These are phyloP conservation scores for Strigomonas culicis DNA, from an alignment of 208 protist genomes.

Conservation along the genomic window DNA sequence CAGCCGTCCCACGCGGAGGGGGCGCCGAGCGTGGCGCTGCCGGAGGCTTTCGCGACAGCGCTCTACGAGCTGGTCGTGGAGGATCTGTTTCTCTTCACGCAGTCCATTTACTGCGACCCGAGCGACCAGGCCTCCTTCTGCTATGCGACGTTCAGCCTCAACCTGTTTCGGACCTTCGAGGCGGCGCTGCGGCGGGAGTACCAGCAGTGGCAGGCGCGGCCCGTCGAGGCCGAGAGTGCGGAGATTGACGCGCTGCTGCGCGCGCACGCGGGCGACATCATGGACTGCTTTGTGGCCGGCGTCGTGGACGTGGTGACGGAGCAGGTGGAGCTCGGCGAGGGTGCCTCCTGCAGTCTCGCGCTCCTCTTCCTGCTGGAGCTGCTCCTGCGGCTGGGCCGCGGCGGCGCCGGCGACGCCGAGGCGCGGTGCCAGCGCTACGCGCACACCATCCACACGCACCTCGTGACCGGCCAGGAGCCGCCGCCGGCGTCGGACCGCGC, in stretches of 20 bases:
- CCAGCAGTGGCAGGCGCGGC: neutral
- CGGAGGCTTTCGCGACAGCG: neutral
- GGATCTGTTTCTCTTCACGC: conserved; percentile 49
- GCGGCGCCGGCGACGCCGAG: neutral
- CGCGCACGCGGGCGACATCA: conserved; percentile 16
- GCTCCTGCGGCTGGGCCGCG: conserved; percentile 16
- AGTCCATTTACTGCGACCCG: conserved; percentile 87
- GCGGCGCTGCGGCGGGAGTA: conserved; percentile 4
- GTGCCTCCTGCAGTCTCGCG: conserved; percentile 46
- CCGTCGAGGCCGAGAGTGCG: neutral
- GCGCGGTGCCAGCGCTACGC: neutral
- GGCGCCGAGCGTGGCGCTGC: neutral
- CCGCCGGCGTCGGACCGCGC: neutral
- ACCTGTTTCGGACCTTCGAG: conserved; percentile 12
- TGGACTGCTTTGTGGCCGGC: conserved; percentile 27
- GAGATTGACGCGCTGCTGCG: neutral
- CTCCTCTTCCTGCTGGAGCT: conserved; percentile 49
- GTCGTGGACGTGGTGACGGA: conserved; percentile 52
- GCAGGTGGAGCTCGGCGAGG: conserved; percentile 28
- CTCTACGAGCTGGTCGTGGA: conserved; percentile 31
- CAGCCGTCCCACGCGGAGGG: neutral
- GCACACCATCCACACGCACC: too few species aligned
- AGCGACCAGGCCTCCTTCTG: conserved; percentile 88
- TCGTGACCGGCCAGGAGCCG: neutral
- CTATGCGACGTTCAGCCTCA: conserved; percentile 62